Percentiles rank a stretch among this genome's conserved stretches.
These are phyloP conservation scores for Tetrahymena malaccensis DNA, from an alignment of 73 alveolate genomes.

Conservation along the genomic window DNA sequence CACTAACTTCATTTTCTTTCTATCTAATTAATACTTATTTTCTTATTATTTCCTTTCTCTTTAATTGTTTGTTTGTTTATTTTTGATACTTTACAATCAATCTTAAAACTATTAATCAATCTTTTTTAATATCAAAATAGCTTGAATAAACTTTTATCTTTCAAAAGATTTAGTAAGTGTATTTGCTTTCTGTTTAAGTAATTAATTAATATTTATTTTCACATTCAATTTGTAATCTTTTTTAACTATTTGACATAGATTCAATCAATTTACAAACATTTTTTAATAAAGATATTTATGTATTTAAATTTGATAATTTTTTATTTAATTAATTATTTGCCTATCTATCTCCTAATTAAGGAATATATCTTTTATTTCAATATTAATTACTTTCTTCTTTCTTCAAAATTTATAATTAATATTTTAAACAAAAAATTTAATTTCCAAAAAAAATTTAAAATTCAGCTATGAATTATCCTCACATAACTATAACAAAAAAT, in stretches of 20 bases:
- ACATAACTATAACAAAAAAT: neutral
- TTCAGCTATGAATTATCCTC: neutral
- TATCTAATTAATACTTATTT: neutral
- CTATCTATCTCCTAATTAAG: neutral
- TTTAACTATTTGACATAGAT: no score
- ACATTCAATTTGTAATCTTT: neutral
- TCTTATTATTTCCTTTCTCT: neutral
- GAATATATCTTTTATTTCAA: no score
- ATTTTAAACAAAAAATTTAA: neutral
- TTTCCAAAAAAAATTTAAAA: neutral
- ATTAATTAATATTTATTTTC: neutral
- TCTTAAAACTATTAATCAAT: neutral
- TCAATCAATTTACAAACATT: neutral
- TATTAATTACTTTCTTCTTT: no score
- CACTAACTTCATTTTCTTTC: slow-evolving; percentile 75
- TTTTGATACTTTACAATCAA: neutral
- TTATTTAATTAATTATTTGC: no score
- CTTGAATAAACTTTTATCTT: neutral
- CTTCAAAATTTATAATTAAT: neutral
- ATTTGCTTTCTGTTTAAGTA: no score
- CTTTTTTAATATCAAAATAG: neutral
- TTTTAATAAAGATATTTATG: neutral
- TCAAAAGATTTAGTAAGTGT: neutral
- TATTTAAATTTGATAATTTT: no score
- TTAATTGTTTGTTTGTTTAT: neutral